Evolutionary conservation across 306 rosid genomes (phyloP), one percentile per base, ranked within the genome.

Genomic region (Begonia peltatifolia): DNA sequence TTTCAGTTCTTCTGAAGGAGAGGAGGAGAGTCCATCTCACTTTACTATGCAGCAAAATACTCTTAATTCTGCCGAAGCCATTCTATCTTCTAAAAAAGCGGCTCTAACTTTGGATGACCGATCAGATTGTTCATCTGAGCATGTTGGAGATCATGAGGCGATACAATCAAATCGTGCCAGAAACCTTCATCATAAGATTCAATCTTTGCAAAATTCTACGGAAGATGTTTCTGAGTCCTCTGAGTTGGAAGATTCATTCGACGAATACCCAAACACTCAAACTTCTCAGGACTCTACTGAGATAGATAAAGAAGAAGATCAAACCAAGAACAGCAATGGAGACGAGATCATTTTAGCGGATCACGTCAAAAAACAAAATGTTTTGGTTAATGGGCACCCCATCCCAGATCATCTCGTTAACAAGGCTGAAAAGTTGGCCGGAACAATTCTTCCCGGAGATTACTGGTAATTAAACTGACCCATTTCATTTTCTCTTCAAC

Each of bases 391-490:
- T 38, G 79, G 79, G 20, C 65, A 72, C 14, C 78, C 60, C 7
- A 52, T 76, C 41, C 73, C 52, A 1, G 65, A 64, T 46, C 61
- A 56, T 38, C 41, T 49, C 1, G 71, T 76, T 11, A 69, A 58
- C 47, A 65, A 56, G 55, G 82, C 79, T 17, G 82, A 76, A 66
- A 76, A 65, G 60, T 53, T n/a, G 11, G 82, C 82, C 47, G 82
- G 82, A 41, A 38, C 61, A 42, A 62, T 76, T 65, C 68, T 47
- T 16, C 79, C 79, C 0, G 82, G 82, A 59, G 76, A 76, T 59
- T 76, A 76, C 60, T 72, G 82, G 82, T 18, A 10, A 30, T 30
- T 30, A 30, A 30, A 7, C 6, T 30, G 9, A 30, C 6, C 38
- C 23, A 47, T 46, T 48, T 38, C 38, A 10, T 59, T 18, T 5